Evolutionary conservation across 2,329 filamentous ascomycete species (phyloP), one percentile per base, ranked within the genome.

Genomic region (Neospermospora avenae): DNA sequence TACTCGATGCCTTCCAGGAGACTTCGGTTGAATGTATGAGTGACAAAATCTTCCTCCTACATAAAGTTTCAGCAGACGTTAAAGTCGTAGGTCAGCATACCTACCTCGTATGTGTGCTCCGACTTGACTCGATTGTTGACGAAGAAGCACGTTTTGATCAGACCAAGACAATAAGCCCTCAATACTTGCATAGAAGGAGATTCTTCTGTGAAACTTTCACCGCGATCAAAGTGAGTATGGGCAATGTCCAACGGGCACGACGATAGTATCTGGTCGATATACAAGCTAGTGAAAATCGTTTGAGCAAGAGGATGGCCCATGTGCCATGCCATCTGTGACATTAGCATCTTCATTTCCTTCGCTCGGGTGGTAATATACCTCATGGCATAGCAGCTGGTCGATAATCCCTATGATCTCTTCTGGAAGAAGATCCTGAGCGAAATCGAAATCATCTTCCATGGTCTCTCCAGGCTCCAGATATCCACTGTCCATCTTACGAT

Each of bases 401-500:
- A 99, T 96, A 66, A 99, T 91, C 34, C 95, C 93, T 57, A 99
- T 78, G 0, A 96, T 84, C 74, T 99, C 88, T 67, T 89, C 85
- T 0, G 91, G 89, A 14, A 87, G 78, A 42, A 96, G 77, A 6
- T 83, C 78, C 49, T 81, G 79, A 45, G 84, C 78, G 42, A 92
- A 84, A 70, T 96, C 88, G 74, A 93, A 96, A 54, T 89, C 83
- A 64, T 93, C 88, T 61, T 96, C 90, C 35, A 93, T 83, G n/a
- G 86, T 85, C 70, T 96, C 91, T 31, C 87, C 89, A 7, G 88
- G 84, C 20, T 85, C 81, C 6, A 96, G 79, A 66, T 88, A 92
- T 28, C 95, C 95, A 71, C 91, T 97, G 75, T 99, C 95, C 95
- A 99, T 99, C 76, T 98, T 99, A 0, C 90, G 87, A 71, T 99